These are phyloP conservation scores for Neurospora sublineolata DNA, from an alignment of 495 filamentous ascomycete species.

Conservation along the genomic window DNA sequence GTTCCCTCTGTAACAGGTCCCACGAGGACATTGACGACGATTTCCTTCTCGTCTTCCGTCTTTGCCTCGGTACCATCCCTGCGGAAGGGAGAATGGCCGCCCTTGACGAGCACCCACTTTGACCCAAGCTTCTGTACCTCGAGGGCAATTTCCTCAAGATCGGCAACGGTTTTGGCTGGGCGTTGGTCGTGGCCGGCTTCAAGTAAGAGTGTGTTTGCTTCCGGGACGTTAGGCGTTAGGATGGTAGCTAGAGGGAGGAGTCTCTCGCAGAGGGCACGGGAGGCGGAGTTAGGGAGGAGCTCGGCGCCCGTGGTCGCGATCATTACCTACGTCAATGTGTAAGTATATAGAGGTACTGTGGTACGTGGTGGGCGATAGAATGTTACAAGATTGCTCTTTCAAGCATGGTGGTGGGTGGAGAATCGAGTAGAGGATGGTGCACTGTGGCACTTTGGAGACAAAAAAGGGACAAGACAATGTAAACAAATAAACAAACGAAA, in stretches of 20 bases:
- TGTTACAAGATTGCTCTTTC: not conserved
- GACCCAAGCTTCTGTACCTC: slow-evolving; percentile 57
- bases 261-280: slow-evolving; percentile 49
- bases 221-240: slow-evolving; percentile 85
- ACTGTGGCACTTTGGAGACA: not conserved
- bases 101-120: slow-evolving; percentile 76
- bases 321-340: slow-evolving; percentile 60
- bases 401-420: not conserved
- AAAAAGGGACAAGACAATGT: not conserved
- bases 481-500: not conserved
- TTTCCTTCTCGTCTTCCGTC: slow-evolving; percentile 43
- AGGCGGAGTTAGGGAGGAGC: slow-evolving; percentile 59
- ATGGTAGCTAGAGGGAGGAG: slow-evolving; percentile 70
- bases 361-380: not conserved
- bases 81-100: slow-evolving; percentile 77
- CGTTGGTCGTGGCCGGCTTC: slow-evolving; percentile 38
- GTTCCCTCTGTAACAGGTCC: slow-evolving; percentile 34
- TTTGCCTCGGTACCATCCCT: slow-evolving; percentile 45
- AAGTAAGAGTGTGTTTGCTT: slow-evolving; percentile 64
- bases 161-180: slow-evolving; percentile 44
- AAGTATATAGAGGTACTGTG: not conserved
- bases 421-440: not conserved
- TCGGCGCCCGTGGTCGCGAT: slow-evolving; percentile 74
- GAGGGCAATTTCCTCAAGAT: slow-evolving; percentile 56
- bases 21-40: slow-evolving; percentile 65